A percentile compares a stretch with the other conserved stretches of the same genome.
Evolutionary conservation across 805 yeast genomes (phyloP).

Genomic region (Candida ipomoeae): DNA sequence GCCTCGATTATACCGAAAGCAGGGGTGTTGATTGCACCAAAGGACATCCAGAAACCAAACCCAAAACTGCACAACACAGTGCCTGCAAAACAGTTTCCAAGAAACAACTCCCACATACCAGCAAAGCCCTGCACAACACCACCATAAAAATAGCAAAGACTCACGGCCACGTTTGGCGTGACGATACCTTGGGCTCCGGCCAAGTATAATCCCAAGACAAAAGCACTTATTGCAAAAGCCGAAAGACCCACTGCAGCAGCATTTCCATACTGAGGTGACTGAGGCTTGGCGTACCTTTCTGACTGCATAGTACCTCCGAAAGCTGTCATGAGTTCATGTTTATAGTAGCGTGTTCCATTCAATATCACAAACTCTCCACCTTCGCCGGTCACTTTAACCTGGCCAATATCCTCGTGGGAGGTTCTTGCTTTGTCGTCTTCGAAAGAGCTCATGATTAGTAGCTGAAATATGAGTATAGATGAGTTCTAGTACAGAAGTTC

Average conservation of each 20-base stretch:
- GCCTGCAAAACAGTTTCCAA: constrained; percentile 55
- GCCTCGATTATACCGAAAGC: constrained; percentile 52
- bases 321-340: constrained; percentile 56
- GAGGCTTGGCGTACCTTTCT: constrained; percentile 44
- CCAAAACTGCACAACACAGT: constrained; percentile 52
- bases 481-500: no score
- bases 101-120: constrained; percentile 48
- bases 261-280: constrained; percentile 32
- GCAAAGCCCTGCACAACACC: constrained; percentile 48
- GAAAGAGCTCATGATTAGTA: neutral
- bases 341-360: constrained; percentile 41
- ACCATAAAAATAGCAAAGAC: constrained; percentile 46
- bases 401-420: neutral
- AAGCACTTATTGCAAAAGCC: constrained; percentile 45
- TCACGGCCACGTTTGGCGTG: constrained; percentile 40
- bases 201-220: constrained; percentile 44
- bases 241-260: constrained; percentile 55
- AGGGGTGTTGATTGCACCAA: constrained; percentile 47
- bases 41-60: constrained; percentile 48
- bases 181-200: constrained; percentile 46
- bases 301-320: constrained; percentile 57
- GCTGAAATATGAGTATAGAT: neutral
- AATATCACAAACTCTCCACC: constrained; percentile 41
- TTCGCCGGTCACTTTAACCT: constrained; percentile 21
- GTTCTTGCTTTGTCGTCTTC: neutral